Percentiles rank a stretch among this genome's conserved stretches.
phyloP scores from a whole-genome alignment of 768 basidiomycete species.

The Pisolithus microcarpus region DNA sequence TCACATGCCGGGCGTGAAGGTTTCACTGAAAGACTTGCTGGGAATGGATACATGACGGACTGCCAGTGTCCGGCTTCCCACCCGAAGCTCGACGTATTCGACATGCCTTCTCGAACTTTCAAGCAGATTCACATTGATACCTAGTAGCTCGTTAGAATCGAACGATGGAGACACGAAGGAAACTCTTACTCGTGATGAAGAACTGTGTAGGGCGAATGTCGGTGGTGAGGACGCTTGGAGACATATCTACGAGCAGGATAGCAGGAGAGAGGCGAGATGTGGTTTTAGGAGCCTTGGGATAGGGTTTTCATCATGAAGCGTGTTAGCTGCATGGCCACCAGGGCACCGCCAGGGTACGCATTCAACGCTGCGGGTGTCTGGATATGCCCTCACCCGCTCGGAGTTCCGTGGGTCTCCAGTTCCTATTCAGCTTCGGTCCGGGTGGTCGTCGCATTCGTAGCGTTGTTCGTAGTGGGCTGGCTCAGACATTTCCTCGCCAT shows the following conservation, averaged over 20 bases:
- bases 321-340: not conserved
- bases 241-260: not conserved
- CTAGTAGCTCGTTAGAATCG: not conserved
- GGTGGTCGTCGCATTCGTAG: too few relatives aligned
- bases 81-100: conserved; percentile 1
- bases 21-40: not conserved
- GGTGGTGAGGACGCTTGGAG: not conserved
- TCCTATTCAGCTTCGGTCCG: not conserved
- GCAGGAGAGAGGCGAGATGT: not conserved
- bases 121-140: not conserved
- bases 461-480: too few relatives aligned
- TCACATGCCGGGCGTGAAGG: not conserved
- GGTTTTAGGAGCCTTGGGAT: not conserved
- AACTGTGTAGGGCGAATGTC: not conserved
- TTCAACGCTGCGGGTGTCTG: not conserved
- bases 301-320: conserved; percentile 1
- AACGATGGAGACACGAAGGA: not conserved
- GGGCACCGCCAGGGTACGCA: not conserved
- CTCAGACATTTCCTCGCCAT: too few relatives aligned
- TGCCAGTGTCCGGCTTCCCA: not conserved
- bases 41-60: not conserved
- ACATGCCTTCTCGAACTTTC: conserved; percentile 1
- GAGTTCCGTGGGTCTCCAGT: not conserved
- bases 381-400: not conserved
- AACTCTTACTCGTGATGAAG: not conserved